Percentiles rank a stretch among this genome's conserved stretches.
These are phyloP conservation scores for Rhizopogon rudus DNA, from an alignment of 768 basidiomycete genomes.

Conservation along the genomic window DNA sequence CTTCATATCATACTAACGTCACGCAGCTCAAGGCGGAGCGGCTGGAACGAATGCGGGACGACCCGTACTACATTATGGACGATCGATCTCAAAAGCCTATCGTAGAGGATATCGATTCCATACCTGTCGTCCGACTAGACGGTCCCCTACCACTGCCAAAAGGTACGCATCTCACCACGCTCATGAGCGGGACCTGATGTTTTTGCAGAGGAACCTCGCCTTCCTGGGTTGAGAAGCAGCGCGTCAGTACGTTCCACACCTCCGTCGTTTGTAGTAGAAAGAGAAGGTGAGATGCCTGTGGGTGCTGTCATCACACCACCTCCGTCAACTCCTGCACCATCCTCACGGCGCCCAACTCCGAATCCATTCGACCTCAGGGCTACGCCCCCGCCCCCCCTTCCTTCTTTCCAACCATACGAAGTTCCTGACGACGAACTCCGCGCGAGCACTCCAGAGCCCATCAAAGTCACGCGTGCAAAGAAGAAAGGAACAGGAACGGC, in stretches of 20 bases:
- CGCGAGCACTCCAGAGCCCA: slow-evolving; percentile 60
- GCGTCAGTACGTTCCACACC: slow-evolving; percentile 33
- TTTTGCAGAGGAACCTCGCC: slow-evolving; percentile 32
- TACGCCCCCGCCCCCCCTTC: slow-evolving; percentile 30
- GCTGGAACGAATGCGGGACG: slow-evolving; percentile 70
- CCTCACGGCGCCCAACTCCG: slow-evolving; percentile 19
- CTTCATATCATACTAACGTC: slow-evolving; percentile 5
- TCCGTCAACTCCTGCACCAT: slow-evolving; percentile 23
- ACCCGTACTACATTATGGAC: slow-evolving; percentile 89
- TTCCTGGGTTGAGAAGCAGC: slow-evolving; percentile 42
- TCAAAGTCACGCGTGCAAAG: slow-evolving; percentile 71
- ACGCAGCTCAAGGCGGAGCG: slow-evolving; percentile 70
- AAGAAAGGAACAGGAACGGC: slow-evolving; percentile 46
- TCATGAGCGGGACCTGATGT: slow-evolving; percentile 18
- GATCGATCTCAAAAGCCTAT: slow-evolving; percentile 36
- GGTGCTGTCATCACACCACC: slow-evolving; percentile 30
- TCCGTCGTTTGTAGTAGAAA: slow-evolving; percentile 61
- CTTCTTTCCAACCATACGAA: slow-evolving; percentile 52
- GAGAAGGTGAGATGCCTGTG: slow-evolving; percentile 83
- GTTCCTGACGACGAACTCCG: slow-evolving; percentile 40
- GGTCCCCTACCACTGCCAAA: slow-evolving; percentile 44
- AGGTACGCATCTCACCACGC: slow-evolving; percentile 14
- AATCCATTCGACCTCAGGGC: slow-evolving; percentile 25
- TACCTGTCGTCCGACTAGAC: slow-evolving; percentile 86
- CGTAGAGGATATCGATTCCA: slow-evolving; percentile 75